Evolutionary conservation across 345 rosid species (phyloP).

Genomic region (Populus davidiana): DNA sequence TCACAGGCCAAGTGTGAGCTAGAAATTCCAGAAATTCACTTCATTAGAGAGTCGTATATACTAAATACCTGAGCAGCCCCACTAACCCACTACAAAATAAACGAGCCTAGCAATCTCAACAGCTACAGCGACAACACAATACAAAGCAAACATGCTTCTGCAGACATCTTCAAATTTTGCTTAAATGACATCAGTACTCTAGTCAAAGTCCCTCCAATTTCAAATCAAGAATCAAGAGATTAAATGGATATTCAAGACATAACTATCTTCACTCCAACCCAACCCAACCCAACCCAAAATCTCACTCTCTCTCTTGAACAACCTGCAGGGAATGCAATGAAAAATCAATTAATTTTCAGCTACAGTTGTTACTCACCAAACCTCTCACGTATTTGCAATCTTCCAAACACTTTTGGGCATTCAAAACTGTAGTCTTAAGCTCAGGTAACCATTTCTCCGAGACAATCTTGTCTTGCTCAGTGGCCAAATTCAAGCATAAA

Average conservation of each 20-base stretch:
- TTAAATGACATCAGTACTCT: background rate
- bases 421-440: slow-evolving; percentile 59
- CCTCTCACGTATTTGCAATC: slow-evolving; percentile 77
- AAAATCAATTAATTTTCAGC: background rate
- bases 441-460: slow-evolving; percentile 86
- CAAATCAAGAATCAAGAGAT: background rate
- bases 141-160: background rate
- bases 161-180: background rate
- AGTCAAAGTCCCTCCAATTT: background rate
- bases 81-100: background rate
- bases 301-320: background rate
- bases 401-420: slow-evolving; percentile 67
- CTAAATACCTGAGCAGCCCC: background rate
- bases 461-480: slow-evolving; percentile 76
- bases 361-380: slow-evolving; percentile 57
- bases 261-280: background rate
- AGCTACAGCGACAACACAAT: background rate
- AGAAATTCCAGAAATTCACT: background rate
- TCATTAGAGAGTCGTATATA: background rate
- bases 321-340: background rate
- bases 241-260: background rate
- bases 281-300: background rate
- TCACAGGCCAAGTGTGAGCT: background rate
- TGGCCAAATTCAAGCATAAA: slow-evolving; percentile 72
- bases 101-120: background rate